Conservation (phyloP, 208 protist genomes). For the Tritrichomonas foetus region DNA sequence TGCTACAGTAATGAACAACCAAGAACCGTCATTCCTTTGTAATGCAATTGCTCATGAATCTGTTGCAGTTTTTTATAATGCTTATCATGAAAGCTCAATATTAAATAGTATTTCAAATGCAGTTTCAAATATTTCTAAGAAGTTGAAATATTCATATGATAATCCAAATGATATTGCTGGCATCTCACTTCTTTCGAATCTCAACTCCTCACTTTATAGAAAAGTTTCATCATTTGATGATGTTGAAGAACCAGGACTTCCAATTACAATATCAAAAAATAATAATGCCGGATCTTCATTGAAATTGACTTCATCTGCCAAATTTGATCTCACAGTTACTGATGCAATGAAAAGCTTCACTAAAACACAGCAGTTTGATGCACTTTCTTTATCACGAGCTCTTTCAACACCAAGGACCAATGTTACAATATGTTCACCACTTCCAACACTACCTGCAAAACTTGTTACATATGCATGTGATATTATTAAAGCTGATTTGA, state of each 20-base stretch:
- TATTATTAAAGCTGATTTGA: background rate
- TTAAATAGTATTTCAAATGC: background rate
- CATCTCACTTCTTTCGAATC: background rate
- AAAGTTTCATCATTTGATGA: conserved; percentile 7
- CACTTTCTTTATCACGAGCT: background rate
- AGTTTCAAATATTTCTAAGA: background rate
- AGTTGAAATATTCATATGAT: background rate
- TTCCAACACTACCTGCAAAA: background rate
- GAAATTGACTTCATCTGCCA: too few species aligned
- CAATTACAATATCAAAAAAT: too few species aligned
- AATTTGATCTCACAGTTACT: too few species aligned
- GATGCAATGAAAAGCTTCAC: background rate
- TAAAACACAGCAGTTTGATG: background rate
- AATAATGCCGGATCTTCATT: too few species aligned
- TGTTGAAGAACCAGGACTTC: too few species aligned
- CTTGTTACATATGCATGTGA: background rate
- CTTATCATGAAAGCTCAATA: background rate
- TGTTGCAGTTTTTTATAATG: background rate
- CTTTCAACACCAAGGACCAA: background rate
- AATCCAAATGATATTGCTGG: background rate
- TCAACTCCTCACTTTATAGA: background rate
- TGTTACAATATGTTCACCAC: background rate
- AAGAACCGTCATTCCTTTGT: background rate
- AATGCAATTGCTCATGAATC: background rate
- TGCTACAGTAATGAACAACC: background rate